Base-by-base conservation (phyloP, 805 yeast species). In the Pichia scutulata region DNA sequence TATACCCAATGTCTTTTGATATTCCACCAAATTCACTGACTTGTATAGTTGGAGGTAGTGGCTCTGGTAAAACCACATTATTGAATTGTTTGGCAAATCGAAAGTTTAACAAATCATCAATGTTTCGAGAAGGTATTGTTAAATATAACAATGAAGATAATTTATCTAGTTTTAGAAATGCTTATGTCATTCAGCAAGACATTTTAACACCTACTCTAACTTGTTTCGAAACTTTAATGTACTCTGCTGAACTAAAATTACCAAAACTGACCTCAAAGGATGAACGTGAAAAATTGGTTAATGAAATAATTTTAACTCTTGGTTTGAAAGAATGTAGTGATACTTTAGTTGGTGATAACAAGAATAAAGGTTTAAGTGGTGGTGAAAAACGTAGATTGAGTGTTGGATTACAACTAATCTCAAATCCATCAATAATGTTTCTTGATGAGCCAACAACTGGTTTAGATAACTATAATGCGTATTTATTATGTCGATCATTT, bases 361-460 rank as follows among this genome's bases (percentile, higher is more conserved):
- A 70, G 4, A 75, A 74, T 48, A 75, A 75, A 51, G 88, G 86
- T 24, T 67, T 88, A 6, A 84, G 92, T 4, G 96, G 96, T 16
- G 96, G 96, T 30, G 96, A 88, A 60, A 84, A 82, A 59, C 65
- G 96, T 59, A 67, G 96, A 52, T 73, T 86, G 4, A 82, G 90
- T 43, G 76, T 88, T 37, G 96, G 88, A 0, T 77, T 87, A 18
- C 95, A 88, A 62, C 68, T 88, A 60, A 70, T 88, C 44, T 77
- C 86, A 7, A 84, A 81, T 55, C 96, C 96, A 0, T 79, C 89
- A 0, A 69, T 88, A 2, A 65, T 89, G 52, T 87, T 87, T 58
- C 66, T 88, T 41, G 96, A 88, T 63, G 96, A 88, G 58, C 95
- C 96, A 7, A 88, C 96, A 1, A 87, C 96, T 0, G 95, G 96